Evolutionary conservation across 164 flowering plant species (phyloP), one percentile per base, ranked within the genome.

Genomic region (Aristolochia californica): DNA sequence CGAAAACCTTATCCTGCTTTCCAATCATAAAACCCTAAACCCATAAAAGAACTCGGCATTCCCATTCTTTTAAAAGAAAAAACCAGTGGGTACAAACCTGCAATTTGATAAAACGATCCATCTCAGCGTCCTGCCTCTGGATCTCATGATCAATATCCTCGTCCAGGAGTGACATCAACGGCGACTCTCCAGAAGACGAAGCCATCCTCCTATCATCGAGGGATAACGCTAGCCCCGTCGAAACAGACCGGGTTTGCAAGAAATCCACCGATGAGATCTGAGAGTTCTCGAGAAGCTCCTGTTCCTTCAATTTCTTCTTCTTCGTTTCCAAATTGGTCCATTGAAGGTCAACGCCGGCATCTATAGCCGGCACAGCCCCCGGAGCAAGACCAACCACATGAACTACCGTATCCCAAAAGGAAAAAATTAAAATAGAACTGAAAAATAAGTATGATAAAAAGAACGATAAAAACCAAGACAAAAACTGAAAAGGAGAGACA

Each of bases 141-240:
- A 89, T 60, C 74, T 87, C 93, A 12, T 64, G 65, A 52, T 80
- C 83, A 56, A 89, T 60, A 30, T 77, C 88, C 56, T 80, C 88
- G 12, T 82, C 75, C 12, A 82, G 48, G 16, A 86, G 65, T 10
- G 83, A 69, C 20, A 79, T 47, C 61, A 77, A 66, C 9, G 80
- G 65, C 1, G 91, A 90, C 26, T 84, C 91, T 16, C 78, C 81
- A 0, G 88, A 78, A 9, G 88, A 60, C 20, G 67, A 84, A 57
- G 78, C 73, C 63, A 79, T 51, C 16, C 81, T 68, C 16, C 76
- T 73, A 60, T 84, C 80, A 44, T 87, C 91, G 43, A 91, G 78
- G 1, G 97, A 85, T 54, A 91, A 74, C 23, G 89, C 97, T 51
- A 91, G 50, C 24, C 97, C 97, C 2, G 96, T 85, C 0, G 96